Evolutionary conservation across 306 rosid species (phyloP), one percentile per base, ranked within the genome.

Genomic region (Ammopiptanthus mongolicus): DNA sequence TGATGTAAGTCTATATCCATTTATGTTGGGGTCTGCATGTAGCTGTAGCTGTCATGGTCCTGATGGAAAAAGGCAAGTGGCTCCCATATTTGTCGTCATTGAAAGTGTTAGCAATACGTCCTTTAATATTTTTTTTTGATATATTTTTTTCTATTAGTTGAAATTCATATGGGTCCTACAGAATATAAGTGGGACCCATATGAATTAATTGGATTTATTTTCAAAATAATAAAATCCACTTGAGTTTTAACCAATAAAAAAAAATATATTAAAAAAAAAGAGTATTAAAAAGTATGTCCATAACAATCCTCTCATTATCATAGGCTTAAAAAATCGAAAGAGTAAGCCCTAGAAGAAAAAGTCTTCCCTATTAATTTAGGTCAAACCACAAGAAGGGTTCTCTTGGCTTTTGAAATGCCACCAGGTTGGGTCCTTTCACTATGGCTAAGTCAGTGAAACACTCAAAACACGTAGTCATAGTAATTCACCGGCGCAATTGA

Each of bases 41-140:
- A 28, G 57, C 5, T n/a, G 86, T 69, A 75, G 86, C 80, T 84
- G 82, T 81, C 89, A 75, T 82, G 88, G 62, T 72, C 88, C 88
- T 76, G 2, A 46, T 41, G 74, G 74, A 64, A 55, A 47, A 89
- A 77, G 74, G 80, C 91, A 79, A 86, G 46, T 82, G 86, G 76
- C 59, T 73, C 75, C 66, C 78, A 11, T 65, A 25, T 47, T 67
- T 58, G 59, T 80, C 82, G 71, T 78, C 75, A 71, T 82, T 85
- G 72, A 82, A n/a, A n/a, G n/a, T n/a, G n/a, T n/a, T n/a, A n/a
- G n/a, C n/a, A n/a, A n/a, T n/a, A n/a, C n/a, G n/a, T n/a, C n/a
- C n/a, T n/a, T n/a, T n/a, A n/a, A n/a, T n/a, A n/a, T n/a, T n/a
- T n/a, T n/a, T n/a, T n/a, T n/a, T n/a, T n/a, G n/a, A n/a, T n/a